A percentile compares a stretch with the other conserved stretches of the same genome.
Conservation (phyloP, 805 yeast species). For the Barnettozyma salicaria region DNA sequence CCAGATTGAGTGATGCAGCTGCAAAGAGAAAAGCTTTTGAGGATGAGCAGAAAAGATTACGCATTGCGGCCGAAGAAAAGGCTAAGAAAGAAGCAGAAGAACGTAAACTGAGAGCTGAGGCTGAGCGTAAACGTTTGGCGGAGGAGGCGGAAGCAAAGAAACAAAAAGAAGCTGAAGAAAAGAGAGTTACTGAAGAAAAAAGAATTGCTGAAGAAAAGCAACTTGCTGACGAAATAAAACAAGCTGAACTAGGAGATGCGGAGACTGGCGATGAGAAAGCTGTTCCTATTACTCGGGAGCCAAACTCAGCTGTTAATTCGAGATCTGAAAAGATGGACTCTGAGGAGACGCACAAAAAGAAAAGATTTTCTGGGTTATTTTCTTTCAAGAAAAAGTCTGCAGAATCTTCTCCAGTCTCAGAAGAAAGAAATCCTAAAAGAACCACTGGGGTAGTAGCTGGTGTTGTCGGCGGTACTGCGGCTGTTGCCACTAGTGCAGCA, state of each 20-base stretch:
- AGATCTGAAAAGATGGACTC: slow-evolving; percentile 3
- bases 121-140: slow-evolving; percentile 71
- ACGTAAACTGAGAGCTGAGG: slow-evolving; percentile 7
- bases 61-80: slow-evolving; percentile 14
- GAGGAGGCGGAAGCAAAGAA: slow-evolving; percentile 66
- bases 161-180: slow-evolving; percentile 31
- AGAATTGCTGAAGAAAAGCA: slow-evolving; percentile 17
- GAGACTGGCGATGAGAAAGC: slow-evolving; percentile 7
- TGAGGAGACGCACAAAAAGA: slow-evolving; percentile 4
- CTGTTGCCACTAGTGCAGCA: slow-evolving; percentile 15
- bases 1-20: slow-evolving; percentile 22
- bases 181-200: slow-evolving; percentile 5
- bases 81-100: slow-evolving; percentile 13
- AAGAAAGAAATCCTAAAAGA: slow-evolving; percentile 1
- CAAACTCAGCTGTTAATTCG: slow-evolving; percentile 6
- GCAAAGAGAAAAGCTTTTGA: slow-evolving; percentile 22
- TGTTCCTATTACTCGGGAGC: slow-evolving; percentile 4
- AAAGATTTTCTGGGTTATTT: slow-evolving; percentile 11
- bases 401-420: slow-evolving; percentile 1
- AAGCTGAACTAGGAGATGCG: slow-evolving; percentile 12
- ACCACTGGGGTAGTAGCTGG: slow-evolving; percentile 4
- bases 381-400: slow-evolving; percentile 6
- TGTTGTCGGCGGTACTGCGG: slow-evolving; percentile 11
- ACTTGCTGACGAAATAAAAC: slow-evolving; percentile 11
- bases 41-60: slow-evolving; percentile 14